Evolutionary conservation across 164 flowering plant genomes (phyloP).

Genomic region (Protea cynaroides): DNA sequence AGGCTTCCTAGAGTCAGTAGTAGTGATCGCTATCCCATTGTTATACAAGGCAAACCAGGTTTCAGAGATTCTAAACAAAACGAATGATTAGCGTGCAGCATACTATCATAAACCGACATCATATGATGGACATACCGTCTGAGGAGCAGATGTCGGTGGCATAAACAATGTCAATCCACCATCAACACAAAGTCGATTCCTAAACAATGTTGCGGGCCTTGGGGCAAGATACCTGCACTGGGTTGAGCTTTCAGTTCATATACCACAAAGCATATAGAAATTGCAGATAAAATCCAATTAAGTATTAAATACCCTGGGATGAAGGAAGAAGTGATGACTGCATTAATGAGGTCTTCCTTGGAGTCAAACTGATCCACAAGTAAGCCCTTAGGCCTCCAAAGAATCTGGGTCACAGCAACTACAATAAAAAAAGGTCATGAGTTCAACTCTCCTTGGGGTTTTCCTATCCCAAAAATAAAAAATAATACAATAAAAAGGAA

Average conservation of each 20-base stretch:
- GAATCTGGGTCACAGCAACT: constrained; percentile 92
- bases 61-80: no score
- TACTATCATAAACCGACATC: neutral
- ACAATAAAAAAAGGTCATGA: constrained; percentile 19
- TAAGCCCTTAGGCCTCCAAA: constrained; percentile 87
- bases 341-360: constrained; percentile 88
- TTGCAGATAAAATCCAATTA: neutral
- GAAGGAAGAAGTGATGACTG: constrained; percentile 85
- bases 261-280: neutral
- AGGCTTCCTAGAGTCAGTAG: no score
- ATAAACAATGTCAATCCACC: constrained; percentile 94
- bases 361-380: constrained; percentile 93
- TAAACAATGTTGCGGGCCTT: constrained; percentile 80
- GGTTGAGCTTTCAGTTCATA: constrained; percentile 7
- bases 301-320: constrained; percentile 69
- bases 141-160: constrained; percentile 93
- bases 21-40: no score
- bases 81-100: neutral
- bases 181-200: constrained; percentile 82
- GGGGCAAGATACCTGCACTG: constrained; percentile 81
- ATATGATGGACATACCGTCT: constrained; percentile 50
- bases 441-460: no score
- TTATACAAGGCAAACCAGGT: no score
- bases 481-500: no score
- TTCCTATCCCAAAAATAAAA: no score